Conservation (phyloP, 2,329 filamentous ascomycete species). For the Xylariaceae sp. region DNA sequence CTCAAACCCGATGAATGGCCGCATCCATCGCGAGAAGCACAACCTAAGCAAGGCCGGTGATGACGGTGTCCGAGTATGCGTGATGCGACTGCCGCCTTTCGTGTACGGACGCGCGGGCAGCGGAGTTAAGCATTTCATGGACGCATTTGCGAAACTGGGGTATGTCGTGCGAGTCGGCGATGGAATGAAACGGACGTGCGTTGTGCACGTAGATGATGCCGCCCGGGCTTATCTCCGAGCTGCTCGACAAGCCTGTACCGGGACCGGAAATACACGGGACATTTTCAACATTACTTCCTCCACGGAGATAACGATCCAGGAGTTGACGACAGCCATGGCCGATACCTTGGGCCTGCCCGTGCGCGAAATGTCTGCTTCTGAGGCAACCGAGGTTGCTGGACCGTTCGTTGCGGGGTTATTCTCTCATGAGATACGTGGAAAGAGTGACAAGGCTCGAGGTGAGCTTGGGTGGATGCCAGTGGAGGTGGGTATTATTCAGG, state of each 20-base stretch:
- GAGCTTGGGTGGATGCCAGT: constrained; percentile 13
- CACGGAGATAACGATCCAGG: constrained; percentile 31
- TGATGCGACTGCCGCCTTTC: constrained; percentile 38
- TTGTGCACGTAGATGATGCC: constrained; percentile 38
- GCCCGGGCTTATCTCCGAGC: constrained; percentile 38
- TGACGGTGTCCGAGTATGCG: constrained; percentile 33
- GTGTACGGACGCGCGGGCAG: constrained; percentile 41
- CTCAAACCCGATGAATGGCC: constrained; percentile 25
- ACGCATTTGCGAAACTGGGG: constrained; percentile 28
- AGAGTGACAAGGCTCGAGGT: constrained; percentile 11
- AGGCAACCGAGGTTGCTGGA: constrained; percentile 18
- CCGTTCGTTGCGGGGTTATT: constrained; percentile 10
- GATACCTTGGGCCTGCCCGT: constrained; percentile 6
- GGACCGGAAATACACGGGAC: constrained; percentile 28
- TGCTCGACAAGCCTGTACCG: constrained; percentile 26
- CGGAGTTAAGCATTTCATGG: constrained; percentile 34
- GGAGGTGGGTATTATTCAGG: constrained; percentile 14
- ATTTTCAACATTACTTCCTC: constrained; percentile 33
- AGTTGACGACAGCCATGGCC: constrained; percentile 20
- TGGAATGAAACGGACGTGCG: background rate
- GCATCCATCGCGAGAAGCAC: constrained; percentile 30
- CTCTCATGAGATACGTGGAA: constrained; percentile 7
- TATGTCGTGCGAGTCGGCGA: constrained; percentile 26
- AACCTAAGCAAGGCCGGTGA: constrained; percentile 26
- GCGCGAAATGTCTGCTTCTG: constrained; percentile 11